Evolutionary conservation across 352 stramenopile genomes (phyloP).

Genomic region (Hyaloperonospora brassicae): DNA sequence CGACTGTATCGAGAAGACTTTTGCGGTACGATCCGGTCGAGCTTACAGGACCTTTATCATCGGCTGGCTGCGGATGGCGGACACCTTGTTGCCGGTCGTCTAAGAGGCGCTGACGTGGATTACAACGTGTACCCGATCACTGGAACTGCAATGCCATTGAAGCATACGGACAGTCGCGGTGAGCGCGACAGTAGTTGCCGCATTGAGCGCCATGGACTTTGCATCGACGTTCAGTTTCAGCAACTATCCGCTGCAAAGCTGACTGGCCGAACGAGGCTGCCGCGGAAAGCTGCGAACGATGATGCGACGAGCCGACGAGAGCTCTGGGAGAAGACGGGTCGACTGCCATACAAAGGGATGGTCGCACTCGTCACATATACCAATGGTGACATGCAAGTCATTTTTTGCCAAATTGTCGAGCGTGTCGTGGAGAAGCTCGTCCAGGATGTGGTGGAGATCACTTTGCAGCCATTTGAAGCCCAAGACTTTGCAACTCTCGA

Average conservation of each 20-base stretch:
- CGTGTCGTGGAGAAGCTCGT: conserved; percentile 24
- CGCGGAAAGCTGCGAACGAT: conserved; percentile 9
- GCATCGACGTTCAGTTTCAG: conserved; percentile 25
- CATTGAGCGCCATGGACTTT: conserved; percentile 25
- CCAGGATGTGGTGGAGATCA: conserved; percentile 24
- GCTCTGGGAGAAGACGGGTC: conserved; percentile 30
- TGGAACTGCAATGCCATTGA: conserved; percentile 13
- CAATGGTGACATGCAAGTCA: conserved; percentile 11
- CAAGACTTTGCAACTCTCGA: conserved; percentile 23
- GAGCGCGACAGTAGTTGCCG: conserved; percentile 15
- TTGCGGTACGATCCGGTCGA: conserved; percentile 25
- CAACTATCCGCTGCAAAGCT: conserved; percentile 21
- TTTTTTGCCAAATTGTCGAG: conserved; percentile 34
- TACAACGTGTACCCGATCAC: conserved; percentile 28
- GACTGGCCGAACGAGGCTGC: conserved; percentile 6
- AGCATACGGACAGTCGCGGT: conserved; percentile 21
- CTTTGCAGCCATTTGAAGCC: conserved; percentile 30
- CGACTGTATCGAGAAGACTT: conserved; percentile 39
- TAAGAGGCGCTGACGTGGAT: conserved; percentile 23
- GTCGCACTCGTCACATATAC: conserved; percentile 26
- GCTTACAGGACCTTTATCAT: conserved; percentile 27
- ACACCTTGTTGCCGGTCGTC: conserved; percentile 14
- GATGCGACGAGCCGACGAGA: conserved; percentile 16
- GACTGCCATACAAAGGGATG: conserved; percentile 29
- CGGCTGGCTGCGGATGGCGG: conserved; percentile 9